Evolutionary conservation across 331 rosid species (phyloP), one percentile per base, ranked within the genome.

Genomic region (Quercus tomentella): DNA sequence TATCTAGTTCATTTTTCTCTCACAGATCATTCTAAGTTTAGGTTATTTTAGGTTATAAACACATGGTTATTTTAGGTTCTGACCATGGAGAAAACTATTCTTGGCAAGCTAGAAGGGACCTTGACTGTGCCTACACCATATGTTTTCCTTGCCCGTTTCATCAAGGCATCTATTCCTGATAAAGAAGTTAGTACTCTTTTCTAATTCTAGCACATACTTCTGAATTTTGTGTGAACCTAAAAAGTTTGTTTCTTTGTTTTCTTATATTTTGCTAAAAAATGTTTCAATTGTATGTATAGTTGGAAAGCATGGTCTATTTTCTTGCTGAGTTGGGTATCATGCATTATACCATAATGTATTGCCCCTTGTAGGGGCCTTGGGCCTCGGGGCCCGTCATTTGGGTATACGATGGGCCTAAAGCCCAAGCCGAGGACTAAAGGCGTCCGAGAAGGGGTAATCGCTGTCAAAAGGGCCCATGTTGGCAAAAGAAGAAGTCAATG

Each of bases 101-200:
- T 94, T 26, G 91, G 92, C 6, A 92, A 86, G 79, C 83, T 94
- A 62, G 97, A 91, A 60, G 92, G 98, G 98, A 86, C 86, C 17
- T 75, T 94, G 86, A 94, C 98, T 7, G 93, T 94, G 26, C 98
- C 98, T 2, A 94, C 98, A 14, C 89, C 90, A 1, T 94, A 82
- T 43, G 97, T 94, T 21, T 94, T 94, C 84, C 86, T 94, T 0
- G 91, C 82, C 57, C 97, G 98, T 28, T 94, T 94, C 37, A 88
- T 91, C 81, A 94, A 94, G 89, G 98, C 97, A 1, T 85, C 97
- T 0, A 78, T 81, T 14, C 82, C 93, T 0, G 88, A 88, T 66
- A 80, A 78, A 10, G 74, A 79, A 78, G 97, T 92, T 9, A 51
- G 84, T 76, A 20, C 6, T 20, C 15, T 4, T 5, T 22, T 30